Evolutionary conservation across 805 yeast genomes (phyloP).

Genomic region (Candida nemodendra): DNA sequence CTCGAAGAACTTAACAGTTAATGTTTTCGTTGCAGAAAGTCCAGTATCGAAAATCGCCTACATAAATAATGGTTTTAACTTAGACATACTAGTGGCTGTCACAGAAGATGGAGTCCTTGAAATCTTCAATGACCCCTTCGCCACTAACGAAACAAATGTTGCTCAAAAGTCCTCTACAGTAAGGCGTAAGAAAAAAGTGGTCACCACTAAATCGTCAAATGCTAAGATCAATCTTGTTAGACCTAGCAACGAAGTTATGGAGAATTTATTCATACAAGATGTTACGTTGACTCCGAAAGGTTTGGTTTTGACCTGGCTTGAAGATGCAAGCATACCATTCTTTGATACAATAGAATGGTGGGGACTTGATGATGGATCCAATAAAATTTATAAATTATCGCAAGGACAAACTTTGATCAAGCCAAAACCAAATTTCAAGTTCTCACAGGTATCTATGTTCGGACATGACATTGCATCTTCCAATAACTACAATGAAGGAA

Average conservation of each 20-base stretch:
- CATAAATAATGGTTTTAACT: slow-evolving; percentile 28
- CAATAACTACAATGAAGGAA: slow-evolving; percentile 57
- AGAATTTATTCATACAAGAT: slow-evolving; percentile 25
- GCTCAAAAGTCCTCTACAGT: slow-evolving; percentile 17
- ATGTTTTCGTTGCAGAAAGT: slow-evolving; percentile 69
- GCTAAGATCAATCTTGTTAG: slow-evolving; percentile 47
- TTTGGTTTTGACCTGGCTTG: slow-evolving; percentile 58
- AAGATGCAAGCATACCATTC: slow-evolving; percentile 53
- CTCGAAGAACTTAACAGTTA: slow-evolving; percentile 40
- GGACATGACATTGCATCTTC: slow-evolving; percentile 57
- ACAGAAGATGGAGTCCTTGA: slow-evolving; percentile 79
- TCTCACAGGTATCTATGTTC: slow-evolving; percentile 39
- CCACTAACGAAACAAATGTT: slow-evolving; percentile 10
- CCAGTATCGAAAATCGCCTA: slow-evolving; percentile 49
- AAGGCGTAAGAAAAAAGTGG: slow-evolving; percentile 47
- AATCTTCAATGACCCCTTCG: slow-evolving; percentile 59
- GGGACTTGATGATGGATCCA: slow-evolving; percentile 22
- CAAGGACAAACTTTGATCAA: slow-evolving; percentile 33
- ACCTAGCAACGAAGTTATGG: slow-evolving; percentile 38
- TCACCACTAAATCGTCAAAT: slow-evolving; percentile 50
- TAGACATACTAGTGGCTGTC: slow-evolving; percentile 47
- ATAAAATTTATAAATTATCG: slow-evolving; percentile 24
- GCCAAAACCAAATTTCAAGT: slow-evolving; percentile 40
- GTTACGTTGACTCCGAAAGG: slow-evolving; percentile 30
- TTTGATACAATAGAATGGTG: slow-evolving; percentile 58